A percentile compares a stretch with the other conserved stretches of the same genome.
Conservation (phyloP, 2,329 filamentous ascomycete genomes). For the Botrytis deweyae region DNA sequence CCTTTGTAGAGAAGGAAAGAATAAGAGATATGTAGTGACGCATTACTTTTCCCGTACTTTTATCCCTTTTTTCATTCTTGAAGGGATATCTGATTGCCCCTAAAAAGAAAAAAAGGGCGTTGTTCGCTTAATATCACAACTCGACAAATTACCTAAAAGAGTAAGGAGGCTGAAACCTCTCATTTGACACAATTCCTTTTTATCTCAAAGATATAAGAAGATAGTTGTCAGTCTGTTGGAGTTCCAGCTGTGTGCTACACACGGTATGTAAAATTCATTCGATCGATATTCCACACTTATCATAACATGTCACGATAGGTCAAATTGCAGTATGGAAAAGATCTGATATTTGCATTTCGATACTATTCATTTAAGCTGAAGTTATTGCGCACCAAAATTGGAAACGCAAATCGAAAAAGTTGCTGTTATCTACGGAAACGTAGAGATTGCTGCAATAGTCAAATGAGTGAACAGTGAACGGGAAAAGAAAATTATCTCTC, state of each 20-base stretch:
- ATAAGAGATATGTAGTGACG: not conserved
- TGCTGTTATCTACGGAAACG: not conserved
- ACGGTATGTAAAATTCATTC: not conserved
- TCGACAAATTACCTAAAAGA: not conserved
- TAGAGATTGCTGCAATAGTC: not conserved
- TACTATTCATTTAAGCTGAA: not conserved
- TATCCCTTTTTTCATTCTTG: not conserved
- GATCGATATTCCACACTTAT: not conserved
- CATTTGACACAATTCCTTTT: not conserved
- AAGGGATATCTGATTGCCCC: not conserved
- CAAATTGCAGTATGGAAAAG: not conserved
- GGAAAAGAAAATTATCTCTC: not conserved
- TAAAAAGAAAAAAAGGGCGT: not conserved
- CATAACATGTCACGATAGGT: not conserved
- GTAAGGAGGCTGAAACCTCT: constrained; percentile 6
- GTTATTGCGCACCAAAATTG: not conserved
- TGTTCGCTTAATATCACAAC: not conserved
- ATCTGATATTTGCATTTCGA: not conserved
- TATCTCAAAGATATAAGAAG: not conserved
- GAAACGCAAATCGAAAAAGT: not conserved
- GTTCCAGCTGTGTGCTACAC: not conserved
- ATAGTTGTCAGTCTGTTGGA: not conserved
- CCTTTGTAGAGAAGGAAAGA: not conserved
- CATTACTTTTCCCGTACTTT: not conserved
- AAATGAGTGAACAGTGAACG: not conserved